Evolutionary conservation across 2,329 filamentous ascomycete species (phyloP), one percentile per base, ranked within the genome.

Genomic region (Phyllosticta citrichinensis): DNA sequence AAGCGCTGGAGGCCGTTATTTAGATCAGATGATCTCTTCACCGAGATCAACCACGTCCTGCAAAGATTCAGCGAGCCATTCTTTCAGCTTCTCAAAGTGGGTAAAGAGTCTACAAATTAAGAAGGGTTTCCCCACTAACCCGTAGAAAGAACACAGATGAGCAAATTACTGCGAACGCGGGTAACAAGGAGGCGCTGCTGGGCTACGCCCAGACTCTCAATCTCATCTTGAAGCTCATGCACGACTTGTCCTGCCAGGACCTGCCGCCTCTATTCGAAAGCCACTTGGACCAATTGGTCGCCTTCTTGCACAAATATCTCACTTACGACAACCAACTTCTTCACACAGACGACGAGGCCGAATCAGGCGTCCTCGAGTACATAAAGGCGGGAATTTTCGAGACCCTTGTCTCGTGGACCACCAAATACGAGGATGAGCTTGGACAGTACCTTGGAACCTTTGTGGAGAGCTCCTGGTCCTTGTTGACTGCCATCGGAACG

Each of bases 211-310:
- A 89, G 65, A 91, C 91, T 2, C 81, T 99, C 64, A 92, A 93
- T 72, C 81, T 97, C 58, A 84, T 96, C 67, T 81, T 97, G 67
- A 96, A 96, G 78, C 86, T 99, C 56, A 86, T 97, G 71, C 94
- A 94, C 77, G 95, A 99, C 74, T 85, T 99, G 58, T 97, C 92
- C n/a, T 96, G 87, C 71, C 95, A 99, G 73, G 94, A 99, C 73
- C 82, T 99, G 67, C 91, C 94, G 17, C 92, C 93, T 2, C 87
- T 94, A 67, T 96, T 99, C 73, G 94, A 99, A 78, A 88, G 95
- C 65, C 89, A 96, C 70, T 81, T 99, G 20, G 76, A 80, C 55
- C 83, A 84, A 64, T 88, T 99, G 65, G 88, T 89, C 19, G 79
- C 81, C 22, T 80, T 97, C 14, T 81, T 97, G 17, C 88, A 96